phyloP scores from a whole-genome alignment of 192 early-diverging fungal species.

The Coemansia sp. region DNA sequence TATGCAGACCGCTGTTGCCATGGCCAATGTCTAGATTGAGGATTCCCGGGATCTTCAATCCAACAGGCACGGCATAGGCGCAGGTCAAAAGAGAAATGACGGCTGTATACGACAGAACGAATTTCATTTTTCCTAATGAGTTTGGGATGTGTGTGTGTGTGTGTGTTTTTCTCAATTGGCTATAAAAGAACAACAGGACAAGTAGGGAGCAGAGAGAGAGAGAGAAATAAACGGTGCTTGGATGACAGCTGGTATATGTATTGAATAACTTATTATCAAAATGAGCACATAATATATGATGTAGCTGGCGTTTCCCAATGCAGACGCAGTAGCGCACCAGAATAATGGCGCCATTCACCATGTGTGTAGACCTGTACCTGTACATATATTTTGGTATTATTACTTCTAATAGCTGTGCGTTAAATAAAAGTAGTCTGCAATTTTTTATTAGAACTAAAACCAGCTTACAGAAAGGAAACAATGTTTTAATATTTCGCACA shows the following conservation, averaged over 20 bases:
- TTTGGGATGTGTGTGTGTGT: background rate
- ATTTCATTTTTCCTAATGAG: conserved; percentile 12
- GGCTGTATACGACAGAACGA: conserved; percentile 5
- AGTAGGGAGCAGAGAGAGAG: background rate
- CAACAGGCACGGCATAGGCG: conserved; percentile 12
- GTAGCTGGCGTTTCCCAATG: background rate
- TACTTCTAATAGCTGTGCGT: background rate
- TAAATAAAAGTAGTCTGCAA: background rate
- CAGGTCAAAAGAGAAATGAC: conserved; percentile 9
- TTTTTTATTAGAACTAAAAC: background rate
- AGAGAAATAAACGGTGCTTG: background rate
- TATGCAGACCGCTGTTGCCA: conserved; percentile 15
- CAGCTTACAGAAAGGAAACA: background rate
- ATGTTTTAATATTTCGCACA: background rate
- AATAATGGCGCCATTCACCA: background rate
- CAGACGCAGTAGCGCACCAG: background rate
- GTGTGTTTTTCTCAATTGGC: background rate
- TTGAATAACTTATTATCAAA: background rate
- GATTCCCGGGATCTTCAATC: conserved; percentile 39
- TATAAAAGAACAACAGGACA: no score
- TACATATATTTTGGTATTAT: background rate
- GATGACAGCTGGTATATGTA: background rate
- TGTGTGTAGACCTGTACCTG: background rate
- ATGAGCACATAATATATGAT: background rate
- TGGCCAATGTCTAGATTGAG: conserved; percentile 27